Conservation (phyloP, 1,139 yeast species). For the Yamadazyma conglobata region DNA sequence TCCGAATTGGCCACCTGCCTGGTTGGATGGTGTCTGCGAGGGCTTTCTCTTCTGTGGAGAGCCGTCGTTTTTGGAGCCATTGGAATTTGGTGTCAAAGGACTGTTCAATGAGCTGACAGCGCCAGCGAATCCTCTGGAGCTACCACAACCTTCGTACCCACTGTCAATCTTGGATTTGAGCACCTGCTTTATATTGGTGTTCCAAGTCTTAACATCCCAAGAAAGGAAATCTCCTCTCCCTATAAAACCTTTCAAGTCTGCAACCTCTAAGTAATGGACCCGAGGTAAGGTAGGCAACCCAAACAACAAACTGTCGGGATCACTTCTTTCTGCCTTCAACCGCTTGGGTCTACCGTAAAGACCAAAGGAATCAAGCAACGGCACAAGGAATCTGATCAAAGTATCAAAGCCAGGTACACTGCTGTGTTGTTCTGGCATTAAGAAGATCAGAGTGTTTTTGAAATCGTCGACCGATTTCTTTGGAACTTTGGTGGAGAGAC, state of each 20-base stretch:
- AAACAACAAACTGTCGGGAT: slow-evolving; percentile 73
- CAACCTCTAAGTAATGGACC: slow-evolving; percentile 65
- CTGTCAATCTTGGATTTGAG: slow-evolving; percentile 59
- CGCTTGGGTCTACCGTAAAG: slow-evolving; percentile 90
- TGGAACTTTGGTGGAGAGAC: slow-evolving; percentile 30
- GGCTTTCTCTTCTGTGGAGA: slow-evolving; percentile 1
- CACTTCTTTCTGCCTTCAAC: slow-evolving; percentile 83
- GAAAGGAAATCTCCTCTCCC: slow-evolving; percentile 22
- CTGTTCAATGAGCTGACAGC: slow-evolving; percentile 49
- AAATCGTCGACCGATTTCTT: slow-evolving; percentile 51
- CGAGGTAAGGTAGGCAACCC: slow-evolving; percentile 90
- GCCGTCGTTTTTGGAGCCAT: slow-evolving; percentile 5
- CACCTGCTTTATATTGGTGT: slow-evolving; percentile 55
- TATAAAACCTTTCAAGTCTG: slow-evolving; percentile 26
- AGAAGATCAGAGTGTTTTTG: slow-evolving; percentile 76
- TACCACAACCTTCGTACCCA: slow-evolving; percentile 87
- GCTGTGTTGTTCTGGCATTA: slow-evolving; percentile 94
- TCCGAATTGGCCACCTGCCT: slow-evolving; percentile 1
- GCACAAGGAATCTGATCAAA: slow-evolving; percentile 79
- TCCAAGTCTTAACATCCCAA: slow-evolving; percentile 78
- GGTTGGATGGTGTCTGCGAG: slow-evolving; percentile 5
- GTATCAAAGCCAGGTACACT: slow-evolving; percentile 96
- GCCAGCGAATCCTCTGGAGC: slow-evolving; percentile 57
- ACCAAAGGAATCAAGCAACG: slow-evolving; percentile 80
- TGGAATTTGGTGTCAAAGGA: slow-evolving; percentile 16